Evolutionary conservation across 2,329 filamentous ascomycete species (phyloP).

Genomic region (Cercospora zeina): DNA sequence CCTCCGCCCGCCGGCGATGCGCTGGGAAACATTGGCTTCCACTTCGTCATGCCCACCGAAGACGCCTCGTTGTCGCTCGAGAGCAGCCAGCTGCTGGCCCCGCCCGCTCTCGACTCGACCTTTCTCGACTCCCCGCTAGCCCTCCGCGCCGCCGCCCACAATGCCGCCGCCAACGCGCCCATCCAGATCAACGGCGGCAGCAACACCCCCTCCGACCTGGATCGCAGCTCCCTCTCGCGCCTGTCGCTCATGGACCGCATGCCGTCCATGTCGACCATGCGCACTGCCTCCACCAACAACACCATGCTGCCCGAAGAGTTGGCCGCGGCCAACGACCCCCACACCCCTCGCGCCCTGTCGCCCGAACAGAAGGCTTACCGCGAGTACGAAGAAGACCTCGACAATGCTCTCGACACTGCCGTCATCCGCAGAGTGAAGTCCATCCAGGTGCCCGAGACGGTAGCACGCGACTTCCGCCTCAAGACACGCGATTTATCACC

Average conservation of each 20-base stretch:
- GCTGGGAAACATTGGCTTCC: neutral
- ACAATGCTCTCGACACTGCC: conserved; percentile 19
- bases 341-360: conserved; percentile 19
- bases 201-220: conserved; percentile 1
- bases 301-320: conserved; percentile 15
- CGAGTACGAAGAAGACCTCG: conserved; percentile 18
- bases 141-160: conserved; percentile 1
- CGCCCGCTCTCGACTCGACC: conserved; percentile 10
- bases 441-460: conserved; percentile 20
- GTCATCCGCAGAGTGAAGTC: conserved; percentile 17
- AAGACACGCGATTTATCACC: conserved; percentile 17
- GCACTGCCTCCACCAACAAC: conserved; percentile 12
- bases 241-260: conserved; percentile 11
- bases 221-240: conserved; percentile 8
- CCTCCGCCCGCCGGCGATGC: conserved; percentile 2
- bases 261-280: conserved; percentile 17
- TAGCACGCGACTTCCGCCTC: conserved; percentile 22
- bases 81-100: conserved; percentile 4
- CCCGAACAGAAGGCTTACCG: conserved; percentile 20
- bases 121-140: conserved; percentile 9
- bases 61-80: conserved; percentile 14
- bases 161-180: neutral
- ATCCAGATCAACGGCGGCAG: neutral
- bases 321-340: conserved; percentile 7
- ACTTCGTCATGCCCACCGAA: conserved; percentile 5